Conservation (phyloP, 2,329 filamentous ascomycete species). For the Pestalotiopsis sp. region DNA sequence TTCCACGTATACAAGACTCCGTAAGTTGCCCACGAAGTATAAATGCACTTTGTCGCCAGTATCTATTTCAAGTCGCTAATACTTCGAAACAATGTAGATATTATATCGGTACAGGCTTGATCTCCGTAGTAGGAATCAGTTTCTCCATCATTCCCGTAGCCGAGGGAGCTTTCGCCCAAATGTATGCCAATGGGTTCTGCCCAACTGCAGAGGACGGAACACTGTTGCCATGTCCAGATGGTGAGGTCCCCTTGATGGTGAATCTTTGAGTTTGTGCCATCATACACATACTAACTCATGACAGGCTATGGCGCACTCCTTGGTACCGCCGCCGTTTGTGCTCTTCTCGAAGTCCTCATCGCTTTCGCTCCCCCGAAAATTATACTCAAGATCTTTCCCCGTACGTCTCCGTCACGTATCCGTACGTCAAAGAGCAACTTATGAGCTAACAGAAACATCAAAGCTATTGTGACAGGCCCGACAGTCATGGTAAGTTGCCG, state of each 20-base stretch:
- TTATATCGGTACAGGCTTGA: constrained; percentile 76
- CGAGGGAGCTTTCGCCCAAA: constrained; percentile 71
- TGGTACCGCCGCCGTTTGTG: constrained; percentile 68
- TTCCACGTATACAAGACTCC: constrained; percentile 72
- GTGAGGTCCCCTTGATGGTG: constrained; percentile 75
- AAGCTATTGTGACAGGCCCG: constrained; percentile 71
- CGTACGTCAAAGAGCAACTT: background rate
- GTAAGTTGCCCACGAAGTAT: constrained; percentile 33
- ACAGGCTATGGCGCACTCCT: constrained; percentile 69
- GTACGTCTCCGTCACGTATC: background rate
- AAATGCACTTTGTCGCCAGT: background rate
- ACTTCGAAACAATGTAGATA: constrained; percentile 53
- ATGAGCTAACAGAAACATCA: background rate
- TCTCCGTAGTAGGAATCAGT: constrained; percentile 79
- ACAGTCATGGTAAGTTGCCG: constrained; percentile 38
- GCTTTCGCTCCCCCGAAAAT: constrained; percentile 72
- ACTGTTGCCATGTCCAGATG: constrained; percentile 73
- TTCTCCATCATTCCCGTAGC: constrained; percentile 78
- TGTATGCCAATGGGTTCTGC: constrained; percentile 76
- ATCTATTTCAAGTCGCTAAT: background rate
- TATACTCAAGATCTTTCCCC: constrained; percentile 76
- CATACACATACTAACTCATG: background rate
- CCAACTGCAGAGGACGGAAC: constrained; percentile 61
- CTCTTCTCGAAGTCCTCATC: constrained; percentile 71
- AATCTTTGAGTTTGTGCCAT: constrained; percentile 33